phyloP scores from a whole-genome alignment of 768 basidiomycete species.

The Panellus pusillus region DNA sequence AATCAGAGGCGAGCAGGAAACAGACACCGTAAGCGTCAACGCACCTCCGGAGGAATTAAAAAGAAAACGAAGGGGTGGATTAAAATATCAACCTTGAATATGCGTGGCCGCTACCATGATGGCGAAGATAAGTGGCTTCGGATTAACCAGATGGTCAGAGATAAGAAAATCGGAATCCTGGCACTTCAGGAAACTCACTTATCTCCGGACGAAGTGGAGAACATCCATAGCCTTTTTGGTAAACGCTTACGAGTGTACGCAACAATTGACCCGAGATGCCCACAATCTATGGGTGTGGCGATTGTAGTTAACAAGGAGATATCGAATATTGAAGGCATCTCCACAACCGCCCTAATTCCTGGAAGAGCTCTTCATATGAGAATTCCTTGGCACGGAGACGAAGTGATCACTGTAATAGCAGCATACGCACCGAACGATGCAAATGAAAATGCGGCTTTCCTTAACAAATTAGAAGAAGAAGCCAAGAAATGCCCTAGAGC shows the following conservation, averaged over 20 bases:
- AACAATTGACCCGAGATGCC: neutral
- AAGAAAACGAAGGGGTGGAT: conserved; percentile 1
- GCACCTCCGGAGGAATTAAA: no score
- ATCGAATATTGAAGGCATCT: neutral
- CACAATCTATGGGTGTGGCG: neutral
- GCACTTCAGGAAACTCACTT: conserved; percentile 5
- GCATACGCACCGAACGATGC: conserved; percentile 6
- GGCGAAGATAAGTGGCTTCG: neutral
- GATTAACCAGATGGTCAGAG: conserved; percentile 6
- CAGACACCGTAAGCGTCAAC: neutral
- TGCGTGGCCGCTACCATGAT: conserved; percentile 1
- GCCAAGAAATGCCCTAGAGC: neutral
- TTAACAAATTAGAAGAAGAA: neutral
- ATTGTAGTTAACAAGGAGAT: conserved; percentile 2
- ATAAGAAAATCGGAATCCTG: neutral
- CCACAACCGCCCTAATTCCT: neutral
- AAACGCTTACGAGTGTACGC: neutral
- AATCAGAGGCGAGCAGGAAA: no score
- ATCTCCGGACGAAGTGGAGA: neutral
- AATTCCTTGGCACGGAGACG: conserved; percentile 3
- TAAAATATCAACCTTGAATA: neutral
- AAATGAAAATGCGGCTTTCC: neutral
- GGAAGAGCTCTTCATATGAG: conserved; percentile 9
- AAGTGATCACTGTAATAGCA: neutral
- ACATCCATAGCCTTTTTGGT: neutral